phyloP scores from a whole-genome alignment of 345 rosid genomes.

The Orychophragmus violaceus region DNA sequence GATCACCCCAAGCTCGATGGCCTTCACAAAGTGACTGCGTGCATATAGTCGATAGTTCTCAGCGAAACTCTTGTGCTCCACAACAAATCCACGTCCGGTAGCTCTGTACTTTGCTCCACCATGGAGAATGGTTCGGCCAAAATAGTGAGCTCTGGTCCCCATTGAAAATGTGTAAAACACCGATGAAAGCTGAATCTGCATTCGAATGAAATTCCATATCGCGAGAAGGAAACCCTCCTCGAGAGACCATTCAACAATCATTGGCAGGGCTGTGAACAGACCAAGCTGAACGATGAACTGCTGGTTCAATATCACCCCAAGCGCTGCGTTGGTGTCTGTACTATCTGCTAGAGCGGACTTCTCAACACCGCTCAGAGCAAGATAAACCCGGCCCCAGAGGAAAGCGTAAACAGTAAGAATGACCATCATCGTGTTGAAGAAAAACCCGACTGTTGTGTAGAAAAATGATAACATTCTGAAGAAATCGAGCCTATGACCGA shows the following conservation, averaged over 20 bases:
- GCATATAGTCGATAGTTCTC: constrained; percentile 80
- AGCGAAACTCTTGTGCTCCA: constrained; percentile 70
- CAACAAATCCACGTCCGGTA: constrained; percentile 94
- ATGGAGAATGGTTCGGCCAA: constrained; percentile 86
- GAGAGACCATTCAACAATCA: constrained; percentile 78
- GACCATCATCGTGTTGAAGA: constrained; percentile 68
- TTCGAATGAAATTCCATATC: constrained; percentile 74
- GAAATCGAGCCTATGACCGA: constrained; percentile 87
- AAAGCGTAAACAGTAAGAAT: constrained; percentile 65
- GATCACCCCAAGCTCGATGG: constrained; percentile 77
- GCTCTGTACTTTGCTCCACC: constrained; percentile 93
- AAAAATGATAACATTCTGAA: constrained; percentile 80
- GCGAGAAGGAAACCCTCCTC: constrained; percentile 85
- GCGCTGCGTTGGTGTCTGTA: constrained; percentile 44
- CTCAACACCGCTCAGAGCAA: constrained; percentile 86
- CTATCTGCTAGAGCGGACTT: constrained; percentile 32
- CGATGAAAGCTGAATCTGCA: constrained; percentile 83
- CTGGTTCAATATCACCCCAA: constrained; percentile 73
- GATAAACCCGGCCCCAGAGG: constrained; percentile 83
- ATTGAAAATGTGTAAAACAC: constrained; percentile 75
- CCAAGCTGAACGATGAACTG: constrained; percentile 80
- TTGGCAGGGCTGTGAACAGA: constrained; percentile 76
- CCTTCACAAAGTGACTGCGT: constrained; percentile 89
- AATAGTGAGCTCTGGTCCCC: constrained; percentile 82
- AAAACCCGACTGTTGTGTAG: constrained; percentile 69